phyloP scores from a whole-genome alignment of 2,329 filamentous ascomycete species.

The Fusarium praegraminearum region DNA sequence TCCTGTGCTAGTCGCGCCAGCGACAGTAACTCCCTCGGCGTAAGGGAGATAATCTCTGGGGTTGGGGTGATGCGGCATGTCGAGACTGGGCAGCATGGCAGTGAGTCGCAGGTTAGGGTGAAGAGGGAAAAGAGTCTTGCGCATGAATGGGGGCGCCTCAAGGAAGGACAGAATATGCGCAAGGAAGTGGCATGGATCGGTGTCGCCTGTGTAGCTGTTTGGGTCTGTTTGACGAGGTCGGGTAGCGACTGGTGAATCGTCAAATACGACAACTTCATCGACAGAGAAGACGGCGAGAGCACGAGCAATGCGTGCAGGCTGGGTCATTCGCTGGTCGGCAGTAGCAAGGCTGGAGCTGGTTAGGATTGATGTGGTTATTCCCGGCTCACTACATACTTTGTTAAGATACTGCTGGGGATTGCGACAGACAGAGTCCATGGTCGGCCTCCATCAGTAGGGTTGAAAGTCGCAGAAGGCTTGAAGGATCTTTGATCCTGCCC shows the following conservation, averaged over 20 bases:
- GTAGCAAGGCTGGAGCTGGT: constrained; percentile 69
- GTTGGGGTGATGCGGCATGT: constrained; percentile 87
- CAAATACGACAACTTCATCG: constrained; percentile 86
- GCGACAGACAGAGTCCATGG: constrained; percentile 82
- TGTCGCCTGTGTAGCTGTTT: constrained; percentile 73
- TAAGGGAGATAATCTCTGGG: constrained; percentile 82
- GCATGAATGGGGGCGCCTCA: constrained; percentile 86
- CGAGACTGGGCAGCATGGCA: constrained; percentile 79
- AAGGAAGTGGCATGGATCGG: constrained; percentile 83
- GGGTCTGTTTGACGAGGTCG: constrained; percentile 63
- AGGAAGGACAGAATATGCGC: constrained; percentile 83
- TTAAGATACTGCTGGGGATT: constrained; percentile 80
- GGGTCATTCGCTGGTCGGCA: constrained; percentile 78
- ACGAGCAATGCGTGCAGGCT: constrained; percentile 81
- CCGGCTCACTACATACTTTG: constrained; percentile 66
- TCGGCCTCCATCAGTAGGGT: constrained; percentile 70
- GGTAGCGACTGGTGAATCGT: constrained; percentile 69
- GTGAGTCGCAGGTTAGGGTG: constrained; percentile 82
- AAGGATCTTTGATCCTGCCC: constrained; percentile 59
- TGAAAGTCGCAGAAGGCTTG: constrained; percentile 77
- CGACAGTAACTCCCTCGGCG: constrained; percentile 78
- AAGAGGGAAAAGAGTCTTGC: constrained; percentile 78
- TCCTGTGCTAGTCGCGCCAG: constrained; percentile 57
- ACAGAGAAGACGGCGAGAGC: constrained; percentile 85
- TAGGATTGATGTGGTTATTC: not conserved